A percentile compares a stretch with the other conserved stretches of the same genome.
Conservation (phyloP, 768 basidiomycete species). For the Podaxis sp. region DNA sequence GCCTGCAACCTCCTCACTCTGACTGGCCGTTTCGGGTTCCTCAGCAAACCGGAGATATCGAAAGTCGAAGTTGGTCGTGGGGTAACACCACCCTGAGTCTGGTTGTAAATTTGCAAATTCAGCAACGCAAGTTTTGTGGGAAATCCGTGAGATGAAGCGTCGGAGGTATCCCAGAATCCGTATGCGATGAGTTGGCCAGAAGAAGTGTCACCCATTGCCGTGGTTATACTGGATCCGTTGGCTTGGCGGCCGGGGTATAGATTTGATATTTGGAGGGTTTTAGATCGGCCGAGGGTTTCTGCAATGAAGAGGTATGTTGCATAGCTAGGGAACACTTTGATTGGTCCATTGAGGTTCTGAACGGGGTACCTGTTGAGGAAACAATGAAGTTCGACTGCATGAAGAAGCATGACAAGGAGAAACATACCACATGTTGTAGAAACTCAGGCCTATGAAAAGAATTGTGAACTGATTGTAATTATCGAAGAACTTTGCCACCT, state of each 20-base stretch:
- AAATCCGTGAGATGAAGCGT: slow-evolving; percentile 22
- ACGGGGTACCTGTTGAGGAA: slow-evolving; percentile 37
- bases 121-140: slow-evolving; percentile 44
- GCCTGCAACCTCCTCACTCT: slow-evolving; percentile 39
- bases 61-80: slow-evolving; percentile 39
- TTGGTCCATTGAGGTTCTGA: slow-evolving; percentile 41
- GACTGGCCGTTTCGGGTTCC: slow-evolving; percentile 22
- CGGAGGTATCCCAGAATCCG: slow-evolving; percentile 41
- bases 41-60: slow-evolving; percentile 40
- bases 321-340: slow-evolving; percentile 51
- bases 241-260: slow-evolving; percentile 47
- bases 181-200: slow-evolving; percentile 47
- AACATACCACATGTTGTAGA: slow-evolving; percentile 44
- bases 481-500: background rate
- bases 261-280: slow-evolving; percentile 39
- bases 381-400: background rate
- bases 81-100: slow-evolving; percentile 28
- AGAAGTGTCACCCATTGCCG: slow-evolving; percentile 41
- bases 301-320: slow-evolving; percentile 47
- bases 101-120: slow-evolving; percentile 49
- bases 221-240: slow-evolving; percentile 50
- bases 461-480: background rate
- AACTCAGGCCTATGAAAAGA: slow-evolving; percentile 27
- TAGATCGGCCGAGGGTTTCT: slow-evolving; percentile 42
- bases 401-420: background rate